Evolutionary conservation across 169 alveolate species (phyloP).

Genomic region (Plasmodium coatneyi): DNA sequence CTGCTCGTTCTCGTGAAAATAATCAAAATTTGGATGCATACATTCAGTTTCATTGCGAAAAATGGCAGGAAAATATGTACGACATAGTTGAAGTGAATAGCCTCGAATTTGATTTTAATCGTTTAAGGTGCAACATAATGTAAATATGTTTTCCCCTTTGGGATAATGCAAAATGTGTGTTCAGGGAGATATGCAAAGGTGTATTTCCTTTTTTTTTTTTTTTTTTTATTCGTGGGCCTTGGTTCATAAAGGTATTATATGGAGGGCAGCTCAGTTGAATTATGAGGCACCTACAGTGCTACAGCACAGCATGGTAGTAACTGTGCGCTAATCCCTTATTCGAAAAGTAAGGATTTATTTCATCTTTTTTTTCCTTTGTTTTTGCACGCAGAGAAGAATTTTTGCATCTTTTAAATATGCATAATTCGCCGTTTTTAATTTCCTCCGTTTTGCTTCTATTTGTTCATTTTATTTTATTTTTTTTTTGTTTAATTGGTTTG

Average conservation of each 20-base stretch:
- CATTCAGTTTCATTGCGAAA: conserved; percentile 73
- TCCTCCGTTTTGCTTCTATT: neutral
- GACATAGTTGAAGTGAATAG: conserved; percentile 74
- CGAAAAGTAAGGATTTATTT: neutral
- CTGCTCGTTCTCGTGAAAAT: neutral
- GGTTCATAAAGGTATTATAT: neutral
- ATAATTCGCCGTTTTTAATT: neutral
- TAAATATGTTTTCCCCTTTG: conserved; percentile 3
- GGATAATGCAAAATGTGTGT: neutral
- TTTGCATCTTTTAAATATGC: neutral
- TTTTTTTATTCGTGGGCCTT: neutral
- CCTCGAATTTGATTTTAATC: conserved; percentile 64
- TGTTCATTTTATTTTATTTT: neutral
- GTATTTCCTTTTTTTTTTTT: conserved; percentile 9
- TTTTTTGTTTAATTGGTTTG: conserved; percentile 5
- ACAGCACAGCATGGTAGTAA: neutral
- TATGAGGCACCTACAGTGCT: neutral
- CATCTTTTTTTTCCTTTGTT: neutral
- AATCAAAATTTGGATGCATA: conserved; percentile 62
- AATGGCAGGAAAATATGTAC: conserved; percentile 76
- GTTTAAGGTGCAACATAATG: conserved; percentile 62
- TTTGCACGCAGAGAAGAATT: neutral
- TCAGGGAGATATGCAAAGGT: conserved; percentile 8
- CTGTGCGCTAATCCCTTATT: neutral
- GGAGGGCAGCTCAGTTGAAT: neutral